These are phyloP conservation scores for Inga leiocalycina DNA, from an alignment of 306 rosid genomes.

Conservation along the genomic window DNA sequence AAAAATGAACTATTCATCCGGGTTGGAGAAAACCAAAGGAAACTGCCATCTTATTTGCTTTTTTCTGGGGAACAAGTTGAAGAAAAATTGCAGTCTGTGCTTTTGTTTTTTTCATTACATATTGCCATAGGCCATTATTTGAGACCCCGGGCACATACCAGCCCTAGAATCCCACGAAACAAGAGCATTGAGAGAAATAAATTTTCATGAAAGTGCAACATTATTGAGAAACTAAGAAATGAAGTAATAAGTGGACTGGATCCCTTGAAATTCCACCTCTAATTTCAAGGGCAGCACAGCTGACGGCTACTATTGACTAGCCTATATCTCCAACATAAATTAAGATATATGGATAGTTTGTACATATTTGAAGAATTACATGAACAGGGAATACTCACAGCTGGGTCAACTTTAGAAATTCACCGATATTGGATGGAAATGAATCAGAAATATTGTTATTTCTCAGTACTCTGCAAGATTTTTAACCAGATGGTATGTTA, in stretches of 20 bases:
- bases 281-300: not conserved
- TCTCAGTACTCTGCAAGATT: slow-evolving; percentile 66
- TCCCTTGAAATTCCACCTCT: not conserved
- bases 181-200: not conserved
- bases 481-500: slow-evolving; percentile 26
- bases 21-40: not conserved
- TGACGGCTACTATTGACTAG: not conserved
- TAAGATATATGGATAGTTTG: not conserved
- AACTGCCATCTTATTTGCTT: not conserved
- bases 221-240: not conserved
- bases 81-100: not conserved
- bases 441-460: slow-evolving; percentile 68
- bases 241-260: not conserved
- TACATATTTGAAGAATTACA: slow-evolving; percentile 1
- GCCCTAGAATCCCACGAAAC: not conserved
- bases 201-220: not conserved
- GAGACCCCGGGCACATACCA: not conserved
- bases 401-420: slow-evolving; percentile 44
- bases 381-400: slow-evolving; percentile 52
- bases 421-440: slow-evolving; percentile 71
- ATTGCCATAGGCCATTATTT: not conserved
- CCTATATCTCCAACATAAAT: not conserved
- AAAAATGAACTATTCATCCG: not conserved
- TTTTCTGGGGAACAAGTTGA: not conserved
- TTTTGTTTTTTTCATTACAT: not conserved